These are phyloP conservation scores for Ceratobasidium sp. DNA, from an alignment of 1,284 basidiomycete species.

Conservation along the genomic window DNA sequence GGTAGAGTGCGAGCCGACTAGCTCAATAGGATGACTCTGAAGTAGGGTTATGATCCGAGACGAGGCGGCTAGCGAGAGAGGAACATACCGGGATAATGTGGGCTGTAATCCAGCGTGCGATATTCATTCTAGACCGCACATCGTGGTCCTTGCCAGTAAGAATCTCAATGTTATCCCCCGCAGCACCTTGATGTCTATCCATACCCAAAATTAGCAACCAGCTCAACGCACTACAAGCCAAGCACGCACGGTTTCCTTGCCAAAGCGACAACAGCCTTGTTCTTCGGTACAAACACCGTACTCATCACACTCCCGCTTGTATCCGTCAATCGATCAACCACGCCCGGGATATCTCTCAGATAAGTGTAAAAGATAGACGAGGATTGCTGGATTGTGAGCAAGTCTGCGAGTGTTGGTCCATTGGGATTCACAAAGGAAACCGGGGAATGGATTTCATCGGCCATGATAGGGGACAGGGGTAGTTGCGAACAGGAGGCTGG, in stretches of 20 bases:
- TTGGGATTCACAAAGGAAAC: constrained; percentile 27
- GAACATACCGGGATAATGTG: constrained; percentile 43
- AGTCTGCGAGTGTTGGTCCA: constrained; percentile 42
- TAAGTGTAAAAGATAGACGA: constrained; percentile 48
- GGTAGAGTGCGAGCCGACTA: constrained; percentile 28
- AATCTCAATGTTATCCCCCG: constrained; percentile 10
- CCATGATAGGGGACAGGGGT: constrained; percentile 21
- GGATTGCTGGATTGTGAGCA: constrained; percentile 41
- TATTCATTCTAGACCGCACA: constrained; percentile 40
- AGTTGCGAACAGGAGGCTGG: constrained; percentile 15
- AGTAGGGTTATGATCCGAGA: not conserved
- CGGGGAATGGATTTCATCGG: constrained; percentile 1
- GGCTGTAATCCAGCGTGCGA: constrained; percentile 44
- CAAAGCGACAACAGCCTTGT: constrained; percentile 45
- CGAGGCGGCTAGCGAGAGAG: not conserved
- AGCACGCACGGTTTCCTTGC: constrained; percentile 43
- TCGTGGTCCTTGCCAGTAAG: constrained; percentile 31
- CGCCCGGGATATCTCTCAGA: constrained; percentile 38
- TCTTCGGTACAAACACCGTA: constrained; percentile 46
- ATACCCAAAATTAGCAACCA: not conserved
- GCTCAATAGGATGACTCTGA: constrained; percentile 41
- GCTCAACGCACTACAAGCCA: not conserved
- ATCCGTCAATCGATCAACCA: constrained; percentile 41
- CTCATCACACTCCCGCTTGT: constrained; percentile 16
- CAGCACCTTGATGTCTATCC: constrained; percentile 22